Base-by-base conservation (phyloP, 805 yeast genomes). In the Starmerella potacharoeniae region DNA sequence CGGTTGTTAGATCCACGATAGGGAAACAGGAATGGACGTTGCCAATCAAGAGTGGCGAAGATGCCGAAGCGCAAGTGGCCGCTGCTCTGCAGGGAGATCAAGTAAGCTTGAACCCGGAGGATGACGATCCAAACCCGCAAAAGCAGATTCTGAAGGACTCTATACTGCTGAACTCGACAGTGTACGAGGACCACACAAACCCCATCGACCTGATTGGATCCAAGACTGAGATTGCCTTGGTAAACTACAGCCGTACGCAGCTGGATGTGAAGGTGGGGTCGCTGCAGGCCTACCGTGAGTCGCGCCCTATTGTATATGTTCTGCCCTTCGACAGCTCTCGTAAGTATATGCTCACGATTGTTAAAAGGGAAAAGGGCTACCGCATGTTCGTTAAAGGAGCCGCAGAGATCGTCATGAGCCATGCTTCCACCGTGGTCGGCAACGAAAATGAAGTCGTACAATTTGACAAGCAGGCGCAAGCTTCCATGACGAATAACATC, bases 241-340 rank as follows among this genome's bases (percentile, higher is more conserved):
- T 93, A 41, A 73, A 80, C 13, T 72, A 88, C 58, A 91, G 93
- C 1, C 74, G 77, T 43, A 74, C 77, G 46, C 73, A 76, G 46
- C 74, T 88, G 57, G 75, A 76, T 30, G 34, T 62, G 8, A 66
- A 71, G 16, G 62, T 71, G 17, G 71, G 69, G 31, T 59, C 71
- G 10, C 73, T 90, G 44, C 80, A 79, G 17, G 62, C 66, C 0
- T 68, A 79, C 59, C 74, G 83, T 57, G 66, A 70, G 11, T 58
- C 72, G 16, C 68, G 69, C 17, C 65, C 72, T 22, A 70, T 86
- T 40, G 84, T 77, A 1, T 95, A 87, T 69, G 72, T 80, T 5
- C 80, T 90, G 54, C 96, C 98, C 0, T 93, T 93, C 67, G 97
- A 93, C 71, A 86, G 95, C 56, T 76, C 86, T 4, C 77, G 95